Evolutionary conservation across 1,139 yeast genomes (phyloP).

Genomic region (Taphrina betulina): DNA sequence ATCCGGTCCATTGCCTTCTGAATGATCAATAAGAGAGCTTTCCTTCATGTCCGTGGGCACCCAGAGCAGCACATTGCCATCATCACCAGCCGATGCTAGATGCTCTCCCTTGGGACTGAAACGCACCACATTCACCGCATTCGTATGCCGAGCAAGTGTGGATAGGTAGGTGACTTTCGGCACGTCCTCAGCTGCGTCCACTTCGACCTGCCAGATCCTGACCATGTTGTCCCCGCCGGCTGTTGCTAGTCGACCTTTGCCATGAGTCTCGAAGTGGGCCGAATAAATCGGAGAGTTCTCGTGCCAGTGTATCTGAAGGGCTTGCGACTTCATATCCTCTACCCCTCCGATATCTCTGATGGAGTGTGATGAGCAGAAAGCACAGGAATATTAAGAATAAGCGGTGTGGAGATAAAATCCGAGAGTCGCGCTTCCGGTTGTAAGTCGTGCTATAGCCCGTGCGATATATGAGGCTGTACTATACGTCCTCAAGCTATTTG

Average conservation of each 20-base stretch:
- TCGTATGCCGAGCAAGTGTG: slow-evolving; percentile 82
- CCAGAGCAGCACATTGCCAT: slow-evolving; percentile 86
- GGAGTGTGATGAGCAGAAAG: too few relatives aligned
- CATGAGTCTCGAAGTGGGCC: slow-evolving; percentile 68
- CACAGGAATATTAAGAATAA: too few relatives aligned
- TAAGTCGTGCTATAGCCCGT: too few relatives aligned
- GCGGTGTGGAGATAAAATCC: too few relatives aligned
- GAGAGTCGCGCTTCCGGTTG: too few relatives aligned
- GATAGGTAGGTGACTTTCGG: slow-evolving; percentile 61
- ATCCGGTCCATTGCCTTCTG: slow-evolving; percentile 53
- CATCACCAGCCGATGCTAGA: slow-evolving; percentile 92
- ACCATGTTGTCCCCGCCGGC: slow-evolving; percentile 95
- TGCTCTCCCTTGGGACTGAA: slow-evolving; percentile 62
- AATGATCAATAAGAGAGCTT: slow-evolving; percentile 39
- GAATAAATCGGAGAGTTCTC: slow-evolving; percentile 80
- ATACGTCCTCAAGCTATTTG: too few relatives aligned
- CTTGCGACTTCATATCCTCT: slow-evolving; percentile 42
- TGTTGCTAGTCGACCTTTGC: slow-evolving; percentile 56
- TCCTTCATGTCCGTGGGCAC: slow-evolving; percentile 51
- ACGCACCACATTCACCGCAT: slow-evolving; percentile 88
- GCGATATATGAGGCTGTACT: too few relatives aligned
- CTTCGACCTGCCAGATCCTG: slow-evolving; percentile 45
- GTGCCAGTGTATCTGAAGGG: slow-evolving; percentile 77
- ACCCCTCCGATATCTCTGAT: too few relatives aligned
- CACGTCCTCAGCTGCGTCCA: slow-evolving; percentile 37